A percentile compares a stretch with the other conserved stretches of the same genome.
These are phyloP conservation scores for Diplodia mutila DNA, from an alignment of 2,329 filamentous ascomycete genomes.

Conservation along the genomic window DNA sequence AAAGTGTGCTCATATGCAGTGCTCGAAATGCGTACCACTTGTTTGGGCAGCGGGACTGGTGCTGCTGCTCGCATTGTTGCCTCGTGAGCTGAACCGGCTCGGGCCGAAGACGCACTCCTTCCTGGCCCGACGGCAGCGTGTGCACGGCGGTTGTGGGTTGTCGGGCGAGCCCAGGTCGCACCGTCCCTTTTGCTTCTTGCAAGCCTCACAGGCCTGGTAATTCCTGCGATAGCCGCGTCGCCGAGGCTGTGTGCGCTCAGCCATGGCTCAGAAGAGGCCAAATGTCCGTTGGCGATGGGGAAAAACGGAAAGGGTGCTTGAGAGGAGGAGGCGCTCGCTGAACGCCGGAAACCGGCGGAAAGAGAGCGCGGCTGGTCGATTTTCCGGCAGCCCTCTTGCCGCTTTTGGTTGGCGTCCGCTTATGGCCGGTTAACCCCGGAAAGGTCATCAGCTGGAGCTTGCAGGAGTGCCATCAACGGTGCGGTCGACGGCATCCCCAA, in stretches of 20 bases:
- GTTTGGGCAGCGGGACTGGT: constrained; percentile 6
- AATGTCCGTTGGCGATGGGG: background rate
- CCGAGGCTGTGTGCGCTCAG: constrained; percentile 15
- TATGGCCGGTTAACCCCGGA: background rate
- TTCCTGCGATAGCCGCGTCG: constrained; percentile 17
- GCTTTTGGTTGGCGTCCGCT: constrained; percentile 6
- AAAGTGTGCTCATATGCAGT: background rate
- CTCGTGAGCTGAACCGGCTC: constrained; percentile 15
- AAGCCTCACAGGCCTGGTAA: constrained; percentile 23
- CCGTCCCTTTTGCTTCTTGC: constrained; percentile 24
- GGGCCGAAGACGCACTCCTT: constrained; percentile 24
- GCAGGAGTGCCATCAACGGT: no score
- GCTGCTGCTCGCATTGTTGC: constrained; percentile 1
- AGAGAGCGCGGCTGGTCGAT: constrained; percentile 11
- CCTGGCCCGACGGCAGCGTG: constrained; percentile 17
- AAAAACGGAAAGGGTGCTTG: background rate
- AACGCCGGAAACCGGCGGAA: constrained; percentile 21
- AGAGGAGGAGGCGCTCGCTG: background rate
- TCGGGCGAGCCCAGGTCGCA: constrained; percentile 23
- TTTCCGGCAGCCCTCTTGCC: constrained; percentile 9
- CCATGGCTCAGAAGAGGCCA: background rate
- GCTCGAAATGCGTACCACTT: background rate
- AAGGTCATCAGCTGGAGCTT: background rate
- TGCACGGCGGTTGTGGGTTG: constrained; percentile 21
- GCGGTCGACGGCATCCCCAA: background rate